phyloP scores from a whole-genome alignment of 208 protist species.

The Wallacemonas rigidus region DNA sequence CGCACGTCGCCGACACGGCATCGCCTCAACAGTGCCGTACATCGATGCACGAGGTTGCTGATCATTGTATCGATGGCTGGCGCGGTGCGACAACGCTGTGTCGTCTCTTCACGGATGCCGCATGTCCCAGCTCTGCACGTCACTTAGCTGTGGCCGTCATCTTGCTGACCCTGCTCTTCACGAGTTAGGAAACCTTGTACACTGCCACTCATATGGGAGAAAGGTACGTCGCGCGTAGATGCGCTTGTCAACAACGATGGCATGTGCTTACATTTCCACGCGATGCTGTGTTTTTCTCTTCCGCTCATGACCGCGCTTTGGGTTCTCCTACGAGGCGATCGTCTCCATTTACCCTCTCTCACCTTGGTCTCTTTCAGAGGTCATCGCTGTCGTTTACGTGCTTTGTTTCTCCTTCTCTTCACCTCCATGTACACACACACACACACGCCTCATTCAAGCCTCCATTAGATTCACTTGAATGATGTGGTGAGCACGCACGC shows the following conservation, averaged over 20 bases:
- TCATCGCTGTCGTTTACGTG: too few species aligned
- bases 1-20: neutral
- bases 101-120: slow-evolving; percentile 15
- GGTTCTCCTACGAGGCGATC: too few species aligned
- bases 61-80: slow-evolving; percentile 45
- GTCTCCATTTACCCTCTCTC: neutral
- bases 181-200: neutral
- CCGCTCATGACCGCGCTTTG: too few species aligned
- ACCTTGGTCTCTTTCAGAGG: too few species aligned
- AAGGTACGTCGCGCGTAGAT: neutral
- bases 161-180: neutral
- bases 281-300: neutral
- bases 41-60: slow-evolving; percentile 15
- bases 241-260: slow-evolving; percentile 5
- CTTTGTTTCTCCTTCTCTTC: slow-evolving; percentile 11
- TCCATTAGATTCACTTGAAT: neutral
- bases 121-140: slow-evolving; percentile 2
- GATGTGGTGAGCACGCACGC: slow-evolving; percentile 4
- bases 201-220: too few species aligned
- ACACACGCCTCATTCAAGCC: neutral
- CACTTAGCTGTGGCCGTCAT: neutral
- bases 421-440: neutral
- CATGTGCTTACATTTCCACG: neutral
- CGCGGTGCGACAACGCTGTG: slow-evolving; percentile 35
- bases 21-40: slow-evolving; percentile 19